Base-by-base conservation (phyloP, 2,329 filamentous ascomycete genomes). In the Ilyonectria sp. region DNA sequence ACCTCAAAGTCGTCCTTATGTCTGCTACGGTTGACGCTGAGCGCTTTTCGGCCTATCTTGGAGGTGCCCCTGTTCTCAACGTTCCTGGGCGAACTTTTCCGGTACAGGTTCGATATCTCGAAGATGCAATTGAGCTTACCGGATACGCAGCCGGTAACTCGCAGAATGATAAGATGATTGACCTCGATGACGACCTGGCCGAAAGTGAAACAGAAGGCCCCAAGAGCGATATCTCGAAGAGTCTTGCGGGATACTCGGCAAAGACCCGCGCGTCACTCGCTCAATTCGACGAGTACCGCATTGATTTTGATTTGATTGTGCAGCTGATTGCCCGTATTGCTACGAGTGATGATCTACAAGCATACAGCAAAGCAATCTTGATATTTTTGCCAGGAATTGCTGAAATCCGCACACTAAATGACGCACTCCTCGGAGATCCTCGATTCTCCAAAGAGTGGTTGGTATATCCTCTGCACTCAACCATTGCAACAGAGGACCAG, bases 1-100 rank as follows among this genome's bases (percentile, higher is more conserved):
- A 97, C 70, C 85, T 99, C 58, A 98, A 97, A 81, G 92, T 99
- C 21, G 88, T 99, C 43, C 87, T 99, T 54, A 99, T 99, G 96
- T 98, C 95, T 72, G 96, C 96, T 11, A 99, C 96, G 0, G 94
- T 99, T 8, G 94, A 99, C 79, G 94, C 96, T 0, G 91, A 95
- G 67, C 91, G 92, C 17, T 98, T 99, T 78, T 98, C 96, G 0
- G 89, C 90, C 11, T 99, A 98, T 77, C 87, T 99, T 2, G 91
- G 92, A 62, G 90, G 91, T 5, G 95, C 95, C 1, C 95, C 95
- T 0, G 90, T 98, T 46, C 85, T 99, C 60, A 94, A 93, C 67
- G 94, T 99, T 15, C 96, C 96, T 2, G 96, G 96, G 0, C 90
- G 96, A 53, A 98, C 95, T 0, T 99, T 97, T 76, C 95, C 96